Evolutionary conservation across 768 basidiomycete species (phyloP), one percentile per base, ranked within the genome.

Genomic region (Agaricus blazei): DNA sequence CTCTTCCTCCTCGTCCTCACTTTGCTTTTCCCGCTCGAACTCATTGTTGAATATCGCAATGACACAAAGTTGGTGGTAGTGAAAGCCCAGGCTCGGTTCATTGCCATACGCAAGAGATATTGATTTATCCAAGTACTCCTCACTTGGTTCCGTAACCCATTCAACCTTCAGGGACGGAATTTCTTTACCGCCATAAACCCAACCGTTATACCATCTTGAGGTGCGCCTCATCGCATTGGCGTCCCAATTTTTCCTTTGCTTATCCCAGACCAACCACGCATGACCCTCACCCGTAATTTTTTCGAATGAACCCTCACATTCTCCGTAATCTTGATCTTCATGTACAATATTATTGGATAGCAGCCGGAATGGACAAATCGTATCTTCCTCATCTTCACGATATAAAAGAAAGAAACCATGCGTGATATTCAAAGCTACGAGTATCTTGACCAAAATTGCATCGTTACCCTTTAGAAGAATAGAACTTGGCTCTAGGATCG

Each of bases 381-480:
- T 4, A 14, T 40, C 38, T 12, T 40, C 38, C n/a, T 12, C n/a
- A 40, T 40, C n/a, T 14, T 53, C 36, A 44, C 52, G 44, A 46
- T 61, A 61, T 31, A 61, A 50, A 1, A 52, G 54, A 23, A 50
- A 52, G 6, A 59, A 29, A 11, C 47, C 19, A 27, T 41, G 27
- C 11, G 23, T 6, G 3, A 61, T 19, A 1, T 41, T 37, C 3
- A 56, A 19, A 15, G 48, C 37, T 5, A 15, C 31, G 55, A 58
- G 51, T 3, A 48, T 50, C n/a, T 45, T 37, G n/a, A 50, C 45
- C 34, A 62, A 47, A 3, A 37, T 46, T 3, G 54, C 58, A 42
- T 62, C 62, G 1, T 40, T 42, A 4, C 59, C 62, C 40, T 60
- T 57, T 9, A 60, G 52, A 9, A 43, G 23, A 15, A 47, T 42